phyloP scores from a whole-genome alignment of 1,139 yeast genomes.

The Pichia sp. region DNA sequence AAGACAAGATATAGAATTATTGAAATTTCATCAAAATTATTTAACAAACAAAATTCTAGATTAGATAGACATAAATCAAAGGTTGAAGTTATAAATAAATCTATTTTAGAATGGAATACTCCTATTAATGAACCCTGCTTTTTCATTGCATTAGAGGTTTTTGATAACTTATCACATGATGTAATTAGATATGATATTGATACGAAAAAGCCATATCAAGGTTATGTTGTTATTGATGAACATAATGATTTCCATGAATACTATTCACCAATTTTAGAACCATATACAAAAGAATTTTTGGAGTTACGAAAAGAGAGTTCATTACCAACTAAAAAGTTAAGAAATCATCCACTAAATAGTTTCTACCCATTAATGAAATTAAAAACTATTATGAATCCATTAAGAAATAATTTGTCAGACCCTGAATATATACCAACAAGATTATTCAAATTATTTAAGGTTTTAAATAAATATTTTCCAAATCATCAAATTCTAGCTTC shows the following conservation, averaged over 20 bases:
- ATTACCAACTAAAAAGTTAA: constrained; percentile 27
- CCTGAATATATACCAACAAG: constrained; percentile 83
- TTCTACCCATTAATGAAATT: constrained; percentile 22
- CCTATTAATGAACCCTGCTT: constrained; percentile 65
- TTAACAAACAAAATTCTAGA: constrained; percentile 47
- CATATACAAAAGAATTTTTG: constrained; percentile 51
- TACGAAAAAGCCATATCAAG: constrained; percentile 68
- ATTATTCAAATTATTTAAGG: constrained; percentile 57
- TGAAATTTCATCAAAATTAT: constrained; percentile 67
- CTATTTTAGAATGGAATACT: constrained; percentile 70
- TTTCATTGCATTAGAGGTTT: constrained; percentile 75
- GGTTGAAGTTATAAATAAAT: constrained; percentile 62
- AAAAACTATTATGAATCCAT: constrained; percentile 41
- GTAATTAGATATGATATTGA: constrained; percentile 66
- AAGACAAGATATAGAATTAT: constrained; percentile 67
- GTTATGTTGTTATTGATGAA: constrained; percentile 67
- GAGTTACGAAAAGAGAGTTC: constrained; percentile 46
- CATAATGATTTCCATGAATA: constrained; percentile 74
- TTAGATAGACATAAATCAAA: constrained; percentile 39
- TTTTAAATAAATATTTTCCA: constrained; percentile 63
- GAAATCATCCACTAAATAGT: constrained; percentile 25
- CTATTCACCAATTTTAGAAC: constrained; percentile 62
- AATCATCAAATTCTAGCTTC: constrained; percentile 67
- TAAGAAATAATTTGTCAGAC: constrained; percentile 60
- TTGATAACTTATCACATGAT: constrained; percentile 83